phyloP scores from a whole-genome alignment of 73 alveolate genomes.

The Uronychia binucleata region DNA sequence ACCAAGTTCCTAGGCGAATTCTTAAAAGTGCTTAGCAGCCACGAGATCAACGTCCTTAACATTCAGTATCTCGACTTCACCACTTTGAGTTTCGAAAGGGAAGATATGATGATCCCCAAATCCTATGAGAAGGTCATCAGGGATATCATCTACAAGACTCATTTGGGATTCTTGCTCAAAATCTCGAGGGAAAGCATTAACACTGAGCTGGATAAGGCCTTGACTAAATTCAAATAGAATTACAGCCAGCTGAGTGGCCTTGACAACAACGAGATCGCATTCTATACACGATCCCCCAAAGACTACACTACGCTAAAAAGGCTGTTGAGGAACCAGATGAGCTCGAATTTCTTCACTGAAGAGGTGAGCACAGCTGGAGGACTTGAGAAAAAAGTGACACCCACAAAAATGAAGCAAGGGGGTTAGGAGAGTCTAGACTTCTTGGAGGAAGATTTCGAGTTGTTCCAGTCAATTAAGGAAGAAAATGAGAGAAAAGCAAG shows the following conservation, averaged over 20 bases:
- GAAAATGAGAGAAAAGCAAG: slow-evolving; percentile 3
- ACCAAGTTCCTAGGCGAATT: slow-evolving; percentile 4
- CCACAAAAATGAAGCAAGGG: background rate
- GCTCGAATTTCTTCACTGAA: background rate
- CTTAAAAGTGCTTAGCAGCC: slow-evolving; percentile 4
- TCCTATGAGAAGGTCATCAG: slow-evolving; percentile 17
- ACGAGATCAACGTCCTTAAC: slow-evolving; percentile 18
- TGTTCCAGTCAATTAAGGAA: slow-evolving; percentile 3
- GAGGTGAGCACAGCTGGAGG: background rate
- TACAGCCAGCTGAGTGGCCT: background rate
- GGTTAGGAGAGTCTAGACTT: background rate
- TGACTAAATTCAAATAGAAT: background rate
- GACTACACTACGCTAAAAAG: slow-evolving; percentile 2
- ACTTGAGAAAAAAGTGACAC: background rate
- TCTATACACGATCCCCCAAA: background rate
- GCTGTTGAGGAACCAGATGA: background rate
- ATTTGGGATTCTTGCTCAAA: slow-evolving; percentile 21
- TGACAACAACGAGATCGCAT: background rate
- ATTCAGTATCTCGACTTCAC: slow-evolving; percentile 23
- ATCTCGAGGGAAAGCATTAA: slow-evolving; percentile 13
- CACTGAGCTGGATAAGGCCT: background rate
- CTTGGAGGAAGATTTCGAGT: slow-evolving; percentile 2
- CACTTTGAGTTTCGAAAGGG: slow-evolving; percentile 24
- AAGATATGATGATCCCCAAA: background rate
- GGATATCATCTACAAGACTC: background rate